A percentile compares a stretch with the other conserved stretches of the same genome.
These are phyloP conservation scores for Chlorella sp. DNA, from an alignment of 139 green algal genomes.

Conservation along the genomic window DNA sequence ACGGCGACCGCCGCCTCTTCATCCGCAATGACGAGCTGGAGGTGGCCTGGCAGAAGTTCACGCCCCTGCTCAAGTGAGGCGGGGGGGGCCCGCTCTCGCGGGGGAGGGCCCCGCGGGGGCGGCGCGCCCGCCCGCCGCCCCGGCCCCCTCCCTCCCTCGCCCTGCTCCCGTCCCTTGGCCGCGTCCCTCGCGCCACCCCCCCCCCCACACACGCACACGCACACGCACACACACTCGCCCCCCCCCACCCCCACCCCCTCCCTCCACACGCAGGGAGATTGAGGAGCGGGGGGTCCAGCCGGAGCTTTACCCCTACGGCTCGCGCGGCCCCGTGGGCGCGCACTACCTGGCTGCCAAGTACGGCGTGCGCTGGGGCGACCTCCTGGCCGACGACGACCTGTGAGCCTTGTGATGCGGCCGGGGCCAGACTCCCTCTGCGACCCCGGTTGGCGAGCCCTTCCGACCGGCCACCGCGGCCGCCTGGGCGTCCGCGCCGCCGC, in stretches of 20 bases:
- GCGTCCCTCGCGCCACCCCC: not conserved
- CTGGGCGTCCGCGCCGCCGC: too few relatives aligned
- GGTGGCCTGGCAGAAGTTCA: constrained; percentile 96
- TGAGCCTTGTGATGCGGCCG: too few relatives aligned
- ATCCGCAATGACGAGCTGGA: constrained; percentile 97
- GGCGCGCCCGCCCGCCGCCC: too few relatives aligned
- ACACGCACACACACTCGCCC: not conserved
- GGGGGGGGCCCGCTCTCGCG: constrained; percentile 24
- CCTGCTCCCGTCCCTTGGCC: not conserved
- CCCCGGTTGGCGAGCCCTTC: too few relatives aligned
- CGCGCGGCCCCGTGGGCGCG: constrained; percentile 90
- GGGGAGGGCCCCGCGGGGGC: too few relatives aligned
- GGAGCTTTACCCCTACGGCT: constrained; percentile 98
- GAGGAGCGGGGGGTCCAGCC: constrained; percentile 71
- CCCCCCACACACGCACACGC: too few relatives aligned
- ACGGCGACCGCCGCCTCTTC: constrained; percentile 89
- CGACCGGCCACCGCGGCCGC: too few relatives aligned
- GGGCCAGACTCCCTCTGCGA: too few relatives aligned
- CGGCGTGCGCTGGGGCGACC: constrained; percentile 93
- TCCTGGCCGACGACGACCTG: constrained; percentile 36
- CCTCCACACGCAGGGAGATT: constrained; percentile 50
- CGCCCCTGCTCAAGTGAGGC: constrained; percentile 79
- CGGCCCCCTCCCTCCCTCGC: not conserved
- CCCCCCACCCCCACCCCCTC: not conserved
- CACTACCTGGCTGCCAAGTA: constrained; percentile 98